A percentile compares a stretch with the other conserved stretches of the same genome.
Conservation (phyloP, 495 filamentous ascomycete species). For the Astrocystis sublimbata region DNA sequence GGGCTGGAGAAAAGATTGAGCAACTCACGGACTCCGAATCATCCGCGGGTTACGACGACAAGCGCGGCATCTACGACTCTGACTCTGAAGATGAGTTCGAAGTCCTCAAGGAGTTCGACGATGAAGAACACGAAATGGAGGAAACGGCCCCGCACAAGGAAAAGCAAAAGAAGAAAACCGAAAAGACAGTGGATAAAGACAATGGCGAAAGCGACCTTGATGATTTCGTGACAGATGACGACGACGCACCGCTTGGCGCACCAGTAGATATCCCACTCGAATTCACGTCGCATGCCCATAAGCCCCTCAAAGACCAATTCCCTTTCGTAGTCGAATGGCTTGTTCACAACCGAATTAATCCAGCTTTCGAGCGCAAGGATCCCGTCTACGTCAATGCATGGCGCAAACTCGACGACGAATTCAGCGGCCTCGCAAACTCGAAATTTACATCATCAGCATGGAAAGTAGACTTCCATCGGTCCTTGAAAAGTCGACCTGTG, state of each 20-base stretch:
- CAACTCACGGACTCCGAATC: conserved; percentile 39
- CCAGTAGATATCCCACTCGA: conserved; percentile 68
- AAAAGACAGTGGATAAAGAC: conserved; percentile 43
- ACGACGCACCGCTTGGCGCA: conserved; percentile 61
- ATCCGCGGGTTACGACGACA: conserved; percentile 35
- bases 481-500: conserved; percentile 66
- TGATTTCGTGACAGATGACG: conserved; percentile 71
- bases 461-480: conserved; percentile 63
- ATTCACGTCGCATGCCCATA: conserved; percentile 65
- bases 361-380: conserved; percentile 66
- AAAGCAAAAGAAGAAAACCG: conserved; percentile 19
- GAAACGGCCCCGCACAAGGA: conserved; percentile 19
- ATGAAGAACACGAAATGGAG: conserved; percentile 43
- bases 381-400: conserved; percentile 71
- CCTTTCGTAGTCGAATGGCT: conserved; percentile 80
- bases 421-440: conserved; percentile 64
- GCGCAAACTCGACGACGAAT: conserved; percentile 71
- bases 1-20: conserved; percentile 56
- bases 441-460: conserved; percentile 76
- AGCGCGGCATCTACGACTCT: conserved; percentile 43
- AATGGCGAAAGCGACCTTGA: conserved; percentile 63
- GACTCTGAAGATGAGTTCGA: conserved; percentile 37
- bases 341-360: conserved; percentile 70
- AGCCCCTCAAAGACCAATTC: conserved; percentile 75
- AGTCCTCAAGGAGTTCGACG: conserved; percentile 47